phyloP scores from a whole-genome alignment of 2,329 filamentous ascomycete species.

The Trichoderma sp. region DNA sequence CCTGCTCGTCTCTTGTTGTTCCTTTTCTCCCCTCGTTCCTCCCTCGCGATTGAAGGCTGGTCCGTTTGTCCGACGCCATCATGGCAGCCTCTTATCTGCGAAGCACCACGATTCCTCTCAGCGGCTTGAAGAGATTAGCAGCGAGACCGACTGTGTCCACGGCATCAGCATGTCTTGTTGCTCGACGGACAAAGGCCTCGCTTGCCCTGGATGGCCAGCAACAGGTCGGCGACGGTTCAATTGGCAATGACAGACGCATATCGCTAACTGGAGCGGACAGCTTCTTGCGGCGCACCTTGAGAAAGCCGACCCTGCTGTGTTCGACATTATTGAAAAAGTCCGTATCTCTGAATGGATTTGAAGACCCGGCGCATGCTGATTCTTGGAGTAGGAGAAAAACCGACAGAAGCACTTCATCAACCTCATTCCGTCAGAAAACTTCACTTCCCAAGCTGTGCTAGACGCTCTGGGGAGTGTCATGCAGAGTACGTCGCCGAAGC shows the following conservation, averaged over 20 bases:
- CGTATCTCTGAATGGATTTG: background rate
- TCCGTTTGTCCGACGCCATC: conserved; percentile 20
- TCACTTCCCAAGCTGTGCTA: conserved; percentile 87
- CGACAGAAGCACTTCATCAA: conserved; percentile 99
- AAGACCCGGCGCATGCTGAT: conserved; percentile 2
- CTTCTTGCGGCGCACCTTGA: conserved; percentile 75
- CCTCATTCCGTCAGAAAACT: conserved; percentile 92
- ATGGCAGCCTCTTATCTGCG: conserved; percentile 50
- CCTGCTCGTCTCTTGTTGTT: background rate
- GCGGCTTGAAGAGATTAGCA: conserved; percentile 37
- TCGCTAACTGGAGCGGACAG: conserved; percentile 44
- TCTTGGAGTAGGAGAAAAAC: conserved; percentile 70
- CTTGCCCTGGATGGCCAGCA: conserved; percentile 55
- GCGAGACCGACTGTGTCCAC: conserved; percentile 23
- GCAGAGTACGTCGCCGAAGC: conserved; percentile 65
- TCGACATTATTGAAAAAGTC: conserved; percentile 87
- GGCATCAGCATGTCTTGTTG: conserved; percentile 28
- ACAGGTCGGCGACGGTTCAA: conserved; percentile 42
- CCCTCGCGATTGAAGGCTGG: background rate
- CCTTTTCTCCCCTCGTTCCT: background rate
- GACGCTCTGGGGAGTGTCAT: conserved; percentile 91
- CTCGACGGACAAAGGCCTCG: conserved; percentile 43
- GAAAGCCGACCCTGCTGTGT: conserved; percentile 82
- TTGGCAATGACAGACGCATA: background rate
- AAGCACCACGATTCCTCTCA: conserved; percentile 47